phyloP scores from a whole-genome alignment of 768 basidiomycete species.

The Kwoniella dendrophila region DNA sequence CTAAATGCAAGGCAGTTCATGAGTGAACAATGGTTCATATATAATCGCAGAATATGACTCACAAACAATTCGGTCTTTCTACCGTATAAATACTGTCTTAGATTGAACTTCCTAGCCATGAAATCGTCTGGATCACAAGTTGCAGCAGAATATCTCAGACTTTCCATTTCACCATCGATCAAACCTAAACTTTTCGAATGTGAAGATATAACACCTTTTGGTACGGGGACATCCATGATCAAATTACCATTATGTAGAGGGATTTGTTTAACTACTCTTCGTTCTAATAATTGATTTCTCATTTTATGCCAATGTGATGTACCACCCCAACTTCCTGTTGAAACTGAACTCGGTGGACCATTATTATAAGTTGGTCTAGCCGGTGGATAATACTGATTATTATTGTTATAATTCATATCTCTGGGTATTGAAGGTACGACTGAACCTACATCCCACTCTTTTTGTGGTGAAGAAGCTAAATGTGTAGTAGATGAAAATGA shows the following conservation, averaged over 20 bases:
- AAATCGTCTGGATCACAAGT: constrained; percentile 54
- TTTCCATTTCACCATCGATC: constrained; percentile 52
- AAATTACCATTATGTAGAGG: constrained; percentile 80
- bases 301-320: constrained; percentile 46
- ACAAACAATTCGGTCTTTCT: constrained; percentile 52
- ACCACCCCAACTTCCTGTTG: constrained; percentile 21
- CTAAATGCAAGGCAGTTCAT: constrained; percentile 14
- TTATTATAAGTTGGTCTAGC: constrained; percentile 26
- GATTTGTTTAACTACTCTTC: constrained; percentile 62
- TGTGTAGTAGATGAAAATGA: constrained; percentile 45
- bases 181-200: constrained; percentile 31
- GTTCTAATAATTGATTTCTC: constrained; percentile 44
- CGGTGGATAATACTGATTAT: constrained; percentile 19
- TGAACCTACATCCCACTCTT: constrained; percentile 44
- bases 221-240: constrained; percentile 79
- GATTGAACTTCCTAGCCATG: constrained; percentile 70
- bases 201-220: constrained; percentile 70
- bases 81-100: constrained; percentile 74
- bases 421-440: constrained; percentile 28
- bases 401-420: neutral
- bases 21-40: constrained; percentile 43
- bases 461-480: constrained; percentile 27
- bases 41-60: constrained; percentile 56
- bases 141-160: constrained; percentile 45
- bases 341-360: constrained; percentile 10